Base-by-base conservation (phyloP, 176 grass and related monocot genomes). In the Aegilops longissima region DNA sequence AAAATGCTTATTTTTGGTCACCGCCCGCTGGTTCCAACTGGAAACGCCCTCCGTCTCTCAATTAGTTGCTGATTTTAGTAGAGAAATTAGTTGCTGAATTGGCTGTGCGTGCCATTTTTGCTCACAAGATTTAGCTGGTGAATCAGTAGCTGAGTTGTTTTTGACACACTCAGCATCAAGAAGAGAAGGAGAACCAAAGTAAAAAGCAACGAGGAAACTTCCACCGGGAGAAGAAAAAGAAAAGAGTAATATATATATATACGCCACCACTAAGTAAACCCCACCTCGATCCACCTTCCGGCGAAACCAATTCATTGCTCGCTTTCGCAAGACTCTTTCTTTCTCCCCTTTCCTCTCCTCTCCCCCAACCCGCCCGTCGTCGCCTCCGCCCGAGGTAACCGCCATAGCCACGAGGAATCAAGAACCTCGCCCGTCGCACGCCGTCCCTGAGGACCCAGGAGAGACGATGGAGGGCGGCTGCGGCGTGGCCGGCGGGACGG, bases 381-480 rank as follows among this genome's bases (percentile, higher is more conserved):
- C 87, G 12, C 64, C 59, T 74, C 67, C 3, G 16, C 24, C 72
- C 44, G 61, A 18, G 84, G 81, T 80, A 84, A 90, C 87, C 80
- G 81, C 85, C 85, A n/a, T 21, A 59, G 69, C 77, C 44, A 1
- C 4, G 35, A 81, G 83, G 89, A 84, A 80, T 75, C 74, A 65
- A 18, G 54, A 21, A 78, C 35, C 34, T 82, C 47, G 6, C 69
- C 87, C 27, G 78, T 51, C 52, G 84, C 86, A 54, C 45, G 77
- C 27, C 76, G 52, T 35, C 70, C 66, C 12, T 8, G 25, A 51
- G 45, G 17, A 0, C 42, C 73, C 2, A 5, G 73, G 1, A 17
- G 39, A 27, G 82, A 33, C 73, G 12, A 93, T 90, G 91, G 86
- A 92, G 21, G 80, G 83, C 18, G 78, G 77, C 38, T 65, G 80